Conservation (phyloP, 1,284 basidiomycete species). For the Naganishia sp. region DNA sequence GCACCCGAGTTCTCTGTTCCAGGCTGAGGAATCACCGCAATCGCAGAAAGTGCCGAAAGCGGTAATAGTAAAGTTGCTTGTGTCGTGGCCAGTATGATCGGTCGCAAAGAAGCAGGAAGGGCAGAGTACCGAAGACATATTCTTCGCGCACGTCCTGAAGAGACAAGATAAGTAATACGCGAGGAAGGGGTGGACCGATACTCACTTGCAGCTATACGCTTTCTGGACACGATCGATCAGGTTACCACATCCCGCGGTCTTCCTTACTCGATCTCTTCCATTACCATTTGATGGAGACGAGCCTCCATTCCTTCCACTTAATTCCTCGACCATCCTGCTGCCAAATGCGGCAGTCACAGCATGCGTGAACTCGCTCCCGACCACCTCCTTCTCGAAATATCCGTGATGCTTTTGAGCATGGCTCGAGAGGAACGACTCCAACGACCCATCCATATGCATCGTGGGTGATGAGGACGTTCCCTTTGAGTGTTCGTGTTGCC, state of each 20-base stretch:
- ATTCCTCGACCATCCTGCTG: not conserved
- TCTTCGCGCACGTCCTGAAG: conserved; percentile 78
- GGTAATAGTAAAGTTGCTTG: conserved; percentile 85
- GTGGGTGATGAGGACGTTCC: not conserved
- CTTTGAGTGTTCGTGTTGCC: not conserved
- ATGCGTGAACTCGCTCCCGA: conserved; percentile 7
- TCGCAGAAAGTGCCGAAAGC: conserved; percentile 90
- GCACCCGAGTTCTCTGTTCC: conserved; percentile 69
- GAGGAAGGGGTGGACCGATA: not conserved
- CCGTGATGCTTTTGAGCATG: conserved; percentile 4
- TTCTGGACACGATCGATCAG: conserved; percentile 23
- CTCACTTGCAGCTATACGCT: conserved; percentile 32
- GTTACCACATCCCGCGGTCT: conserved; percentile 17
- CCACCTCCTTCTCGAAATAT: conserved; percentile 4
- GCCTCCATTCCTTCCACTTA: not conserved
- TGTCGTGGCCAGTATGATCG: conserved; percentile 79
- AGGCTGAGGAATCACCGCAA: conserved; percentile 86
- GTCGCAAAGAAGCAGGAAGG: conserved; percentile 82
- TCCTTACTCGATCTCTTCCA: not conserved
- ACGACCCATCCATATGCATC: conserved; percentile 2
- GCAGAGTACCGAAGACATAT: conserved; percentile 85
- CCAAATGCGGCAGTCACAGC: conserved; percentile 6
- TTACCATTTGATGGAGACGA: not conserved
- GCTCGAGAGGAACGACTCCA: not conserved
- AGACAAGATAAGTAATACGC: conserved; percentile 1